Evolutionary conservation across 2,329 filamentous ascomycete genomes (phyloP), one percentile per base, ranked within the genome.

Genomic region (Aspergillus ochraceoroseus): DNA sequence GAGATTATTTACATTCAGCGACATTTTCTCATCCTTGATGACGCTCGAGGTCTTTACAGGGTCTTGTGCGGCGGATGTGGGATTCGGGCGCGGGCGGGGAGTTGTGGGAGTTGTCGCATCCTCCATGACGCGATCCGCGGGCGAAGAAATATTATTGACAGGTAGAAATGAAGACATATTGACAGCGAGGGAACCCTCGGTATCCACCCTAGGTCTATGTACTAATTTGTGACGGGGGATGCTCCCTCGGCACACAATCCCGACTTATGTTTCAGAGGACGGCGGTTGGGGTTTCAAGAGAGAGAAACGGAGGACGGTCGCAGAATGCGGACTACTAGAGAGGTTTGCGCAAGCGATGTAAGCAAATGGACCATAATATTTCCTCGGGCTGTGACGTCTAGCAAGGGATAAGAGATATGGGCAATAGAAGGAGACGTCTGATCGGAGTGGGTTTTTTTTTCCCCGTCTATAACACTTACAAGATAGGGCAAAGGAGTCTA

Each of bases 161-260:
- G 79, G 73, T 57, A 74, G 70, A 59, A 82, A 82, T 43, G 73
- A 67, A 51, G 76, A 70, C 75, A 80, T 78, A 55, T 59, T 70
- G 55, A 48, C 59, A 52, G 48, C 46, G 51, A 53, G 45, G 49
- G 46, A 52, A 54, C 43, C 44, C 45, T 54, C 36, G 51, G 33
- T 53, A 53, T 32, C 37, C 44, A 34, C 33, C 39, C 32, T 51
- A 55, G 47, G 47, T 53, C 53, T 58, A 56, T 49, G 44, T 52
- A 53, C 46, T 43, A 46, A 46, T 39, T 37, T 43, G 49, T 23
- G 23, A n/a, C 39, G 29, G 43, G 46, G 47, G 33, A 43, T 15
- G 20, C 48, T 40, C 32, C 33, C 22, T 43, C 43, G 43, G 38
- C 38, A 50, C 41, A 31, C 32, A 31, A 49, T 38, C 47, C 43